A percentile compares a stretch with the other conserved stretches of the same genome.
phyloP scores from a whole-genome alignment of 2,329 filamentous ascomycete genomes.

The Arthrobotrys megalospora region DNA sequence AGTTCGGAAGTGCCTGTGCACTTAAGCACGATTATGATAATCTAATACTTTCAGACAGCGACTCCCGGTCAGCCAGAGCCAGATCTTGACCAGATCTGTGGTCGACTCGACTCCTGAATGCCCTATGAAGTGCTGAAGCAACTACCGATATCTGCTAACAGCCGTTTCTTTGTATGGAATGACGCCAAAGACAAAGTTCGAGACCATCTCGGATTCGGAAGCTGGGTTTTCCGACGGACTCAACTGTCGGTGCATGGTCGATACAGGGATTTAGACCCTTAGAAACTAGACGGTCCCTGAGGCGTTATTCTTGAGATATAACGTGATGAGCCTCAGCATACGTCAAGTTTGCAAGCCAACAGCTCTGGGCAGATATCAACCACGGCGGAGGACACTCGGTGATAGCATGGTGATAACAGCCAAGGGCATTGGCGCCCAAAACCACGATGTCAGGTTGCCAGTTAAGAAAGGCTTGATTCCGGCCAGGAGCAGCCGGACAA shows the following conservation, averaged over 20 bases:
- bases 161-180: constrained; percentile 8
- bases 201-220: constrained; percentile 20
- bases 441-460: not conserved
- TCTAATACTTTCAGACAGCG: not conserved
- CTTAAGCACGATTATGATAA: not conserved
- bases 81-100: constrained; percentile 1
- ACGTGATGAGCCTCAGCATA: constrained; percentile 15
- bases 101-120: not conserved
- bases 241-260: not conserved
- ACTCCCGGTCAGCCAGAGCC: constrained; percentile 1
- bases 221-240: constrained; percentile 18
- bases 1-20: not conserved
- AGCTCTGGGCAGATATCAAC: not conserved
- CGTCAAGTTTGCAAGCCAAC: constrained; percentile 17
- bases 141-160: constrained; percentile 3
- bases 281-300: too few species aligned
- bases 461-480: constrained; percentile 12
- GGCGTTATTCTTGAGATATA: not conserved
- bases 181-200: constrained; percentile 9
- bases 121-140: not conserved
- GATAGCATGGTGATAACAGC: constrained; percentile 27
- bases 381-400: not conserved
- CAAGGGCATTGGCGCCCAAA: constrained; percentile 12
- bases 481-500: not conserved
- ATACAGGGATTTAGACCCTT: constrained; percentile 25